Conservation (phyloP, 1,284 basidiomycete genomes). For the Malassezia vespertilionis region DNA sequence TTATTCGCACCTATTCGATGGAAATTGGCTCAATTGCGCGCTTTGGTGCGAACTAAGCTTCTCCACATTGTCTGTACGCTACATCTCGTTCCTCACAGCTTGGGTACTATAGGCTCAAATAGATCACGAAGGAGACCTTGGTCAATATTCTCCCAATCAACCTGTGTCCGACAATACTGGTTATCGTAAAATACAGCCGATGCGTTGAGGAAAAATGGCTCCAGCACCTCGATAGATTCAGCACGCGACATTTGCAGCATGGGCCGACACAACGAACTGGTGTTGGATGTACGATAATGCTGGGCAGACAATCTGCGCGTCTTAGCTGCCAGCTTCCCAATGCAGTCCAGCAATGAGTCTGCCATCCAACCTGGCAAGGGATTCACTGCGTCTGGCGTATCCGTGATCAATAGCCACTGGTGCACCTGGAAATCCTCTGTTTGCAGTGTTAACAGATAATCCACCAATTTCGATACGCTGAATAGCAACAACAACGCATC, state of each 20-base stretch:
- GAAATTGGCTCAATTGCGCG: no score
- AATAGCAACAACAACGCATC: conserved; percentile 73
- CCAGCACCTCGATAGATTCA: conserved; percentile 5
- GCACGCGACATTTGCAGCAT: conserved; percentile 2
- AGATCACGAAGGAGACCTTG: conserved; percentile 24
- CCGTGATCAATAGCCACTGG: conserved; percentile 97
- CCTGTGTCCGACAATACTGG: background rate
- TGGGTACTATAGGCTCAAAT: conserved; percentile 17
- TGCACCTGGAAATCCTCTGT: conserved; percentile 99
- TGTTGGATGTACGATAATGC: no score
- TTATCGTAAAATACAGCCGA: conserved; percentile 12
- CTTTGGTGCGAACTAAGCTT: no score
- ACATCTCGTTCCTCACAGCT: no score
- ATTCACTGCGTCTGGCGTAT: conserved; percentile 89
- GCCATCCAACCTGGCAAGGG: conserved; percentile 70
- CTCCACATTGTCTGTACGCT: no score
- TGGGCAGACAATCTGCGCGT: background rate
- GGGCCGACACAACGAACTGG: no score
- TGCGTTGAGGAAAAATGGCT: conserved; percentile 16
- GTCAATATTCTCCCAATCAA: conserved; percentile 23
- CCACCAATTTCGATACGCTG: conserved; percentile 83
- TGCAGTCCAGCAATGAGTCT: conserved; percentile 69
- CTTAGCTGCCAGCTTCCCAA: background rate
- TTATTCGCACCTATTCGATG: background rate
- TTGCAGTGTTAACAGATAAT: conserved; percentile 78